Percentiles rank a stretch among this genome's conserved stretches.
These are phyloP conservation scores for Nepenthes alata DNA, from an alignment of 179 eudicot species.

Conservation along the genomic window DNA sequence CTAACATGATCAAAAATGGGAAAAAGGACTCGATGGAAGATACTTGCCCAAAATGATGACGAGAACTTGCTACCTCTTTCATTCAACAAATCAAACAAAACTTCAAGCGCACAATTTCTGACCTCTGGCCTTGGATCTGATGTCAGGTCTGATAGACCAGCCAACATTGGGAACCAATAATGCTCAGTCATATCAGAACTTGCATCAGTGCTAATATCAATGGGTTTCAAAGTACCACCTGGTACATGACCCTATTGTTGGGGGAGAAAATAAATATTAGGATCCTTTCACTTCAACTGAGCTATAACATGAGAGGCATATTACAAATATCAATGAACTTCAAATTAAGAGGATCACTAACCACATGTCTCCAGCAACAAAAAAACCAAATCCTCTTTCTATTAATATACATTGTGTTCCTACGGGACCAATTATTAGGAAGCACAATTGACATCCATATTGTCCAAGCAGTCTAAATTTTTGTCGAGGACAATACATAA, in stretches of 20 bases:
- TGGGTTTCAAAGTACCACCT: slow-evolving; percentile 81
- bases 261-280: slow-evolving; percentile 4
- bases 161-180: slow-evolving; percentile 98
- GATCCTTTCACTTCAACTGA: background rate
- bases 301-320: background rate
- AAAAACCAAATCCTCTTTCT: too few species aligned
- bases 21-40: slow-evolving; percentile 79
- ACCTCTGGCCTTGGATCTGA: slow-evolving; percentile 86
- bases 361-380: background rate
- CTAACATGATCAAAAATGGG: slow-evolving; percentile 95
- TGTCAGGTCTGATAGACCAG: slow-evolving; percentile 93
- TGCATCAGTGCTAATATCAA: slow-evolving; percentile 48
- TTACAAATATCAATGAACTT: background rate
- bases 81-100: slow-evolving; percentile 86
- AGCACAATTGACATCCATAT: too few species aligned
- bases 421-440: too few species aligned
- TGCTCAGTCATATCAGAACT: slow-evolving; percentile 86
- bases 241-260: slow-evolving; percentile 92
- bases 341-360: background rate
- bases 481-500: too few species aligned
- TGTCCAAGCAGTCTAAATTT: too few species aligned
- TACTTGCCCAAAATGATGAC: slow-evolving; percentile 83
- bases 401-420: too few species aligned
- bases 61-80: slow-evolving; percentile 96
- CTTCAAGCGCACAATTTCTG: slow-evolving; percentile 97